Evolutionary conservation across 768 basidiomycete species (phyloP), one percentile per base, ranked within the genome.

Genomic region (Auricularia heimuer): DNA sequence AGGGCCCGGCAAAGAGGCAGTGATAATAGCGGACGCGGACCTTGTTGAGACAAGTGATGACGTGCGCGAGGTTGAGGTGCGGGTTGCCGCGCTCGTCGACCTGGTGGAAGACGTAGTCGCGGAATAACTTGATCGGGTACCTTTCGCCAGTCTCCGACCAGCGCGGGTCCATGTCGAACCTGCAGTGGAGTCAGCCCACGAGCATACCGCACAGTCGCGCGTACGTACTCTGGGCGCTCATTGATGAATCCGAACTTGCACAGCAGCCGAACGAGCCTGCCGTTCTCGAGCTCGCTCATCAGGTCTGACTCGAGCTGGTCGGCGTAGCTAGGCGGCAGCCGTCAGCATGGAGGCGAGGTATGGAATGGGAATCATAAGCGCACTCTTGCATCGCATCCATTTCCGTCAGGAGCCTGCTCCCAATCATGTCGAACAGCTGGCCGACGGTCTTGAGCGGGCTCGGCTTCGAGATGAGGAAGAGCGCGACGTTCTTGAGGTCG

Each of bases 91-190:
- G 82, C 71, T 94, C 92, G 68, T 97, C 94, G 51, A 97, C 89
- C 74, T 97, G 94, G 73, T 99, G 97, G 76, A 99, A 99, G 33
- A 99, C 94, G 70, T 91, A 95, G 75, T 99, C 97, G 18, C 97
- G 84, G 82, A 99, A 98, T 58, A 99, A 83, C 80, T 97, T 98
- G 80, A 99, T 84, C 73, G 98, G 93, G 74, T 99, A 99, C 67
- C 96, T 81, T 72, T 99, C 97, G 1, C 97, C 97, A 0, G 97
- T 98, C 73, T 99, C 97, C 12, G 95, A 94, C 97, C 97, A 99
- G 2, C 95, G 84, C 1, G 92, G 86, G 71, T 98, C 96, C 51
- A 90, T 88, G n/a, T 94, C 89, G 70, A 97, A 97, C 70, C 94
- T 95, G 61, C 1, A 29, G 58, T 14, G 4, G 33, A 64, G n/a